phyloP scores from a whole-genome alignment of 2,329 filamentous ascomycete genomes.

The Pseudopithomyces chartarum region DNA sequence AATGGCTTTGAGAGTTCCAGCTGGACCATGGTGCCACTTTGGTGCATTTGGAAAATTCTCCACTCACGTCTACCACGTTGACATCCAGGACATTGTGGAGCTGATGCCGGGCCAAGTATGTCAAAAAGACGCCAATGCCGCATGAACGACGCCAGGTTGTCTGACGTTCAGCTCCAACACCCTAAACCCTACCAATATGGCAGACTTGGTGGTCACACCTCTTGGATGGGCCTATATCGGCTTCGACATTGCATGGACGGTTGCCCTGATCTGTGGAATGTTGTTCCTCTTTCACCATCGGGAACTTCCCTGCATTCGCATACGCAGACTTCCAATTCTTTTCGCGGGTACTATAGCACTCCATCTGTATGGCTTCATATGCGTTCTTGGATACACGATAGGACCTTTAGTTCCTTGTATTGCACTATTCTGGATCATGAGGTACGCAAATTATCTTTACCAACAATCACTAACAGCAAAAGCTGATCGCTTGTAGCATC shows the following conservation, averaged over 20 bases:
- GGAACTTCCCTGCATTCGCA: constrained; percentile 35
- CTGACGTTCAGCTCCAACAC: not conserved
- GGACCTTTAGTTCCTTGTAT: constrained; percentile 29
- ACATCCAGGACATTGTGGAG: not conserved
- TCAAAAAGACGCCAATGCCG: not conserved
- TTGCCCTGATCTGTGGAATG: constrained; percentile 18
- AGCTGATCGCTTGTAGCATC: constrained; percentile 14
- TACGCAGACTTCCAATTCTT: constrained; percentile 35
- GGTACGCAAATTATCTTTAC: not conserved
- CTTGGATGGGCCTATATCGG: constrained; percentile 19
- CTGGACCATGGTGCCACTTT: not conserved
- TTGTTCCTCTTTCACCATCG: constrained; percentile 22
- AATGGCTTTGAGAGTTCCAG: not conserved
- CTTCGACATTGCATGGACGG: constrained; percentile 18
- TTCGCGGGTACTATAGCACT: constrained; percentile 30
- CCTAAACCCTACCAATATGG: constrained; percentile 9
- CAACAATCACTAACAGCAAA: not conserved
- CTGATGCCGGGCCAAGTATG: not conserved
- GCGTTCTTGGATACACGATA: constrained; percentile 30
- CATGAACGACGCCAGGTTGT: not conserved
- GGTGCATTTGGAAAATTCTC: not conserved
- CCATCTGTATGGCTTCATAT: constrained; percentile 33
- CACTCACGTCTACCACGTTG: not conserved
- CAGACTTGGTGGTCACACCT: constrained; percentile 5
- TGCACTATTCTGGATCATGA: constrained; percentile 41